phyloP scores from a whole-genome alignment of 805 yeast genomes.

The Candida michaelii region DNA sequence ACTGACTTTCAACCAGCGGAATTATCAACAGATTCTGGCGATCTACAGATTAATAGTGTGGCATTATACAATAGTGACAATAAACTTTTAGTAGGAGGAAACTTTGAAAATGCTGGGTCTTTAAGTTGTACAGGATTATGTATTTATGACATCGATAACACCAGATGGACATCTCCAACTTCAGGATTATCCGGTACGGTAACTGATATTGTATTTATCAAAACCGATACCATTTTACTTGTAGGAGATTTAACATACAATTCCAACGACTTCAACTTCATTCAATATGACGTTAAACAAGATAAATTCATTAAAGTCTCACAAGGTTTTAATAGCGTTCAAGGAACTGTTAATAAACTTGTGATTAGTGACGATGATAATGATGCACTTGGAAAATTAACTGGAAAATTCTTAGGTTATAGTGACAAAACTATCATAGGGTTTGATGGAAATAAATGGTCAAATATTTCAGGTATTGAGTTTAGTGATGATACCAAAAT shows the following conservation, averaged over 20 bases:
- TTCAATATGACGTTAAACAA: constrained; percentile 52
- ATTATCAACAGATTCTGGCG: constrained; percentile 32
- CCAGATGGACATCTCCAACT: constrained; percentile 53
- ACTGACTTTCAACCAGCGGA: constrained; percentile 50
- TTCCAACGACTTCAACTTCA: constrained; percentile 39
- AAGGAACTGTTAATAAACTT: constrained; percentile 23
- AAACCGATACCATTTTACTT: constrained; percentile 36
- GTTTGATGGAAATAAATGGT: constrained; percentile 52
- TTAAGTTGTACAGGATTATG: constrained; percentile 64
- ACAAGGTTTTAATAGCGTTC: constrained; percentile 18
- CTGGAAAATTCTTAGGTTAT: constrained; percentile 38
- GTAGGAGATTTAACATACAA: constrained; percentile 54
- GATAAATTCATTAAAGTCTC: constrained; percentile 23
- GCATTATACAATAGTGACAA: constrained; percentile 31
- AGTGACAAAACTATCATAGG: constrained; percentile 38
- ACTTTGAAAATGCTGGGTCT: constrained; percentile 58
- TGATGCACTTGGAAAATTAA: constrained; percentile 28
- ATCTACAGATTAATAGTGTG: constrained; percentile 35
- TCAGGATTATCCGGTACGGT: constrained; percentile 47
- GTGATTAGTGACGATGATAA: constrained; percentile 7
- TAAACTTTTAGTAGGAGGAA: constrained; percentile 70
- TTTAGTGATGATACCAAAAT: constrained; percentile 34
- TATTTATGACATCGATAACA: constrained; percentile 53
- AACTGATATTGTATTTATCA: constrained; percentile 50
- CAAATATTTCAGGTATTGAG: constrained; percentile 34